phyloP scores from a whole-genome alignment of 148 eudicot genomes.

The Nepenthes gracilis region DNA sequence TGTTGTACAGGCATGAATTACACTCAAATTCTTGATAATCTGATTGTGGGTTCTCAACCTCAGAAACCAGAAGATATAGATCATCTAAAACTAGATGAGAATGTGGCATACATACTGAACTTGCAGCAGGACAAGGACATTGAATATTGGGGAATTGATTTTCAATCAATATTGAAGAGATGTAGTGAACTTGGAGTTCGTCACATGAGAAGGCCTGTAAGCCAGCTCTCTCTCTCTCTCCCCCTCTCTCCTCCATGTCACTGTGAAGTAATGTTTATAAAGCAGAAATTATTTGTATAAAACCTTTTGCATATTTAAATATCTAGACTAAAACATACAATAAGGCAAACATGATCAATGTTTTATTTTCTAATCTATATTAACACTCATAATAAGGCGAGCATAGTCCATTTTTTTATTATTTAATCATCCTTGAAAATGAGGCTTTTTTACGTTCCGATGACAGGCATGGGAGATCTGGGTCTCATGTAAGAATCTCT shows the following conservation, averaged over 20 bases:
- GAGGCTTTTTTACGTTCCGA: too few species aligned
- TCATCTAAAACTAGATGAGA: constrained; percentile 65
- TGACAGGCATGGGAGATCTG: too few species aligned
- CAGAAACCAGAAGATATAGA: constrained; percentile 87
- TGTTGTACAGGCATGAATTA: constrained; percentile 80
- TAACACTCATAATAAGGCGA: not conserved
- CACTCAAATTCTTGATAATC: constrained; percentile 54
- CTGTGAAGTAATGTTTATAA: too few species aligned
- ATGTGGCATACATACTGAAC: constrained; percentile 73
- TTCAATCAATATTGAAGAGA: constrained; percentile 41
- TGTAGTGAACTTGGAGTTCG: constrained; percentile 46
- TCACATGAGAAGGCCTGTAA: constrained; percentile 96
- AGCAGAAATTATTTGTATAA: too few species aligned
- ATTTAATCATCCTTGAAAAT: too few species aligned
- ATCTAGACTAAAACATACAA: too few species aligned
- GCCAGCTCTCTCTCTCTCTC: constrained; percentile 10
- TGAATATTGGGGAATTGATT: constrained; percentile 80
- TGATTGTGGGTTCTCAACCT: constrained; percentile 97
- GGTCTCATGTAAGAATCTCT: too few species aligned
- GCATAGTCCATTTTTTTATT: not conserved
- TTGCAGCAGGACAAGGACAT: constrained; percentile 93
- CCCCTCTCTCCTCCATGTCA: not conserved
- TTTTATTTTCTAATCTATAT: not conserved
- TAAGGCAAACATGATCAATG: too few species aligned
- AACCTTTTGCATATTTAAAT: too few species aligned